A percentile compares a stretch with the other conserved stretches of the same genome.
These are phyloP conservation scores for Cornus kousa DNA, from an alignment of 148 eudicot species.

Conservation along the genomic window DNA sequence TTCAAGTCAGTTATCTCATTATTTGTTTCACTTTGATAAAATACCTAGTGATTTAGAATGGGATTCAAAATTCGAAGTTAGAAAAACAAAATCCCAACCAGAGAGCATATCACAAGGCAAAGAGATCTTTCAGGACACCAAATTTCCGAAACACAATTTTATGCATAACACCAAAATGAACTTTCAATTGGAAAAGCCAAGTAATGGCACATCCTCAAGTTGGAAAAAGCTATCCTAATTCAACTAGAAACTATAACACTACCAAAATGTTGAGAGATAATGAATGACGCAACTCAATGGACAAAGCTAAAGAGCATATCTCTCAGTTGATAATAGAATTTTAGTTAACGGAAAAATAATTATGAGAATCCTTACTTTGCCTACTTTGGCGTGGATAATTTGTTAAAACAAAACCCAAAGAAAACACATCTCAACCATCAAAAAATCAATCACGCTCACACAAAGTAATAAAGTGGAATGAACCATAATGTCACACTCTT, in stretches of 20 bases:
- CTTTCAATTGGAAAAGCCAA: slow-evolving; percentile 5
- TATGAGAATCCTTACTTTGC: neutral
- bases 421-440: neutral
- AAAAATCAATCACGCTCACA: neutral
- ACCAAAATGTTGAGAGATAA: neutral
- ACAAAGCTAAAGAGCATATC: neutral
- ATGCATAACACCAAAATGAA: neutral
- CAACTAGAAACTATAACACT: neutral
- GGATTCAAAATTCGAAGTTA: no score
- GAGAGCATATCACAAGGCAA: no score
- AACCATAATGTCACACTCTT: neutral
- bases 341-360: neutral
- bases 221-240: neutral
- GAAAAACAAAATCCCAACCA: no score
- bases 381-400: neutral
- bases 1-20: no score
- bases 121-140: no score
- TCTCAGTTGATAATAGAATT: neutral
- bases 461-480: neutral
- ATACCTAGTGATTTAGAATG: no score
- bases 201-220: neutral
- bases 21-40: no score
- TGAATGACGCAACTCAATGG: neutral
- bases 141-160: no score
- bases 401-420: neutral